Percentiles rank a stretch among this genome's conserved stretches.
phyloP scores from a whole-genome alignment of 2,329 filamentous ascomycete species.

The Pseudogymnoascus sp. region DNA sequence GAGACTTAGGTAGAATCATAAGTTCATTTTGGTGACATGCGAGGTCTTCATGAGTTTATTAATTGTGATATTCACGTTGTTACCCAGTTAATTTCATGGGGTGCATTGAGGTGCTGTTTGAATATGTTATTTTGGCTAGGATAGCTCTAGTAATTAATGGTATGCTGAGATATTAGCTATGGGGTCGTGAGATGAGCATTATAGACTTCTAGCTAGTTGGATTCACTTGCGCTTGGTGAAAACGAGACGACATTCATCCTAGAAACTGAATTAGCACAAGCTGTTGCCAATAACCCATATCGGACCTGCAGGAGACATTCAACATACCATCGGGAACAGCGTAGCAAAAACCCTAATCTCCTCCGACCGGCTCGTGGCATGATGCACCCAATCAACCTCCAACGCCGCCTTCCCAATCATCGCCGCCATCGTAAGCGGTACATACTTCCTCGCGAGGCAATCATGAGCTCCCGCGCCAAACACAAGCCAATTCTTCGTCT shows the following conservation, averaged over 20 bases:
- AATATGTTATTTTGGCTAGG: not conserved
- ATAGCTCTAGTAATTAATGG: not conserved
- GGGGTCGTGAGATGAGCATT: not conserved
- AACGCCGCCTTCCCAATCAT: slow-evolving; percentile 47
- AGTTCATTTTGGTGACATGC: not conserved
- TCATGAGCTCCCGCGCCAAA: slow-evolving; percentile 46
- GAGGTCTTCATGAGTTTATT: not conserved
- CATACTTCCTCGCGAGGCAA: slow-evolving; percentile 42
- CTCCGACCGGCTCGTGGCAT: slow-evolving; percentile 41
- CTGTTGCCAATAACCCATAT: not conserved
- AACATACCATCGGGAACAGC: not conserved
- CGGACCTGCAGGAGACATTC: not conserved
- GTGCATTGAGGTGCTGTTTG: not conserved
- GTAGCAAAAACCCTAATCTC: slow-evolving; percentile 32
- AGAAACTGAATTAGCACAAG: not conserved
- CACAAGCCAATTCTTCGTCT: slow-evolving; percentile 47
- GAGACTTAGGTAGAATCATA: not conserved
- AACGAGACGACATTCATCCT: not conserved
- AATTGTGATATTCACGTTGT: not conserved
- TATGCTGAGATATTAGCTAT: not conserved
- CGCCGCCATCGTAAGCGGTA: slow-evolving; percentile 42
- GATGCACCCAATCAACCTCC: slow-evolving; percentile 44
- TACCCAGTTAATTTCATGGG: not conserved
- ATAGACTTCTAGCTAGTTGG: not conserved
- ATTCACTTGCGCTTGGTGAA: not conserved